Base-by-base conservation (phyloP, 139 green algal genomes). In the Chlorella sorokiniana region DNA sequence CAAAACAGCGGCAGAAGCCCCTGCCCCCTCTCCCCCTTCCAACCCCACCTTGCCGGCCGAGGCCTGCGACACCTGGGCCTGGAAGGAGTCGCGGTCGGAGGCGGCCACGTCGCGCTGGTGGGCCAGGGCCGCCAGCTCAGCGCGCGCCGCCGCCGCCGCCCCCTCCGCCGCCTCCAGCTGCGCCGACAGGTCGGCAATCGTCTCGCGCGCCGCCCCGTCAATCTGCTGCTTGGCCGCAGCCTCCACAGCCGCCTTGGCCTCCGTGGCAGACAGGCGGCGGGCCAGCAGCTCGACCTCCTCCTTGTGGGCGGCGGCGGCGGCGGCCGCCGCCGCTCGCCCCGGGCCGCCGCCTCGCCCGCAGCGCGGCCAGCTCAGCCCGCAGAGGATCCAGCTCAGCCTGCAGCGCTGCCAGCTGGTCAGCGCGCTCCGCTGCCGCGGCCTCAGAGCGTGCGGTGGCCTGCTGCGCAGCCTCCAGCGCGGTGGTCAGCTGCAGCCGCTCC, bases 61-160 rank as follows among this genome's bases (percentile, higher is more conserved):
- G 16, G 63, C 56, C 27, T 51, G 11, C 3, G 62, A 44, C 64
- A 69, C 27, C 65, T 83, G 65, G 23, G 52, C 31, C 63, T 82
- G 63, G 25, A 76, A 51, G 7, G 64, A 31, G 37, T 76, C 44
- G 31, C 77, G 77, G 27, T 82, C 77, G 10, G 42, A 22, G 31
- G 77, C 63, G 2, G 78, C 78, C 38, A 42, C 78, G 20, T 83
- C 78, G 2, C 65, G 64, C 65, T 83, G 65, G 0, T 37, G 20
- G 41, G 54, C 61, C 59, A 81, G 23, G 61, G 35, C 38, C 29
- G 22, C 59, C 40, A 81, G 40, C 38, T 69, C 18, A 29, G 5
- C 3, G 25, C 31, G 33, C 29, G n/a, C 65, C 9, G 68, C 65
- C 4, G n/a, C 37, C 1, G 25, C 38, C 27, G 38, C 51, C 48